Evolutionary conservation across 345 rosid genomes (phyloP), one percentile per base, ranked within the genome.

Genomic region (Pugionium cornutum): DNA sequence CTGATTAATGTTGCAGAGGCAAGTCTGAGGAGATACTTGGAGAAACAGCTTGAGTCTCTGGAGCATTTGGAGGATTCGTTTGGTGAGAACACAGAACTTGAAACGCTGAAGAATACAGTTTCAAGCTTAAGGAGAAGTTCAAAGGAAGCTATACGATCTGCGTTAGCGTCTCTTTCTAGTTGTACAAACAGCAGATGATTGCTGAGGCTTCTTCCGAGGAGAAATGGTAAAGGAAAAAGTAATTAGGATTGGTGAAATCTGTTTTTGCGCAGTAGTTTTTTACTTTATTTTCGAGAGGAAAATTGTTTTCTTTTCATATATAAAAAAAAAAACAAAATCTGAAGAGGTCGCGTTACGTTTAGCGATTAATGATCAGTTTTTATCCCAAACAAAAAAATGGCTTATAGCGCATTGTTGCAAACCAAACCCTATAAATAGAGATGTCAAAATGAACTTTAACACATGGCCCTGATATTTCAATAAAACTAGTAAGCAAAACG

Each of bases 1-100:
- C 80, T 85, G 69, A 51, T 90, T 35, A 90, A 85, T 53, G 52
- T 86, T 29, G 81, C 91, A 0, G 92, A 85, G 75, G 86, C 83
- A 48, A 83, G 91, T 69, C 83, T 94, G 37, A 9, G 72, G 37
- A 84, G 84, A 64, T 90, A 67, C 66, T 68, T 94, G 77, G 89
- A 79, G 71, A 79, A 75, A 64, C 86, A 84, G 76, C 82, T 83
- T 18, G 76, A 80, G 40, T 55, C 72, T 9, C 11, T 78, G 5
- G 75, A 81, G 43, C 72, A 37, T 2, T 40, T 26, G 41, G 81
- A 76, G 2, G 79, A 76, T 56, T 30, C 68, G 9, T 46, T 57
- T 32, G 53, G 35, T 0, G 81, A 81, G 5, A 81, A 66, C 51
- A 50, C n/a, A 2, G 58, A 72, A 55, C 53, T 52, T 41, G 70